phyloP scores from a whole-genome alignment of 306 rosid species.

The Castanea mollissima region DNA sequence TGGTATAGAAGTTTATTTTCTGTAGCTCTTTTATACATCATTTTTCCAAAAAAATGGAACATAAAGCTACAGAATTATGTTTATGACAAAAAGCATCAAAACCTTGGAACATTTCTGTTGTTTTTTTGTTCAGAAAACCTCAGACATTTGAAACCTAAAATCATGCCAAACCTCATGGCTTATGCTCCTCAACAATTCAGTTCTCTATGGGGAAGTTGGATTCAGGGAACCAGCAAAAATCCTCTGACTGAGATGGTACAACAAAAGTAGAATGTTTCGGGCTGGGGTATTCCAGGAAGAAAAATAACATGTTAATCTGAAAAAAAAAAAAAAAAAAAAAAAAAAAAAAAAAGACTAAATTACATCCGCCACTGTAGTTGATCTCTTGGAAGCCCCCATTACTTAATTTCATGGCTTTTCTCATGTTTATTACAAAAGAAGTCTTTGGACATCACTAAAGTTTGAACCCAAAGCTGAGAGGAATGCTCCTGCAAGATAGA shows the following conservation, averaged over 20 bases:
- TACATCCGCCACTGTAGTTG: conserved; percentile 19
- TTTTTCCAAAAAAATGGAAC: conserved; percentile 24
- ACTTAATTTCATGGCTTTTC: conserved; percentile 14
- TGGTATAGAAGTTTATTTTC: conserved; percentile 12
- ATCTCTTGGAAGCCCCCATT: conserved; percentile 27
- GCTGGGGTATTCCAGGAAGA: conserved; percentile 22
- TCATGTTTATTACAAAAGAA: conserved; percentile 55
- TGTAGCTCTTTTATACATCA: conserved; percentile 22
- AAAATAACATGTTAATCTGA: conserved; percentile 24
- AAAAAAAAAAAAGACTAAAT: conserved; percentile 11
- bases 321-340: conserved; percentile 18
- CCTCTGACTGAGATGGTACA: conserved; percentile 21
- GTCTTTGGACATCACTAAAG: conserved; percentile 83
- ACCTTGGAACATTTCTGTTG: conserved; percentile 1
- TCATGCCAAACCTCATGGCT: conserved; percentile 19
- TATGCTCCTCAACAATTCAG: conserved; percentile 20
- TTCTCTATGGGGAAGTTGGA: background rate
- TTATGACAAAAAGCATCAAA: conserved; percentile 34
- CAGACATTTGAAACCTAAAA: conserved; percentile 1
- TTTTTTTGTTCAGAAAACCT: conserved; percentile 3
- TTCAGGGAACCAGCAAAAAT: conserved; percentile 9
- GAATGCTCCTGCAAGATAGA: conserved; percentile 69
- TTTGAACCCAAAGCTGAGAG: conserved; percentile 70
- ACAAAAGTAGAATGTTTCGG: conserved; percentile 24
- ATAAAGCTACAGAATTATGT: conserved; percentile 14